phyloP scores from a whole-genome alignment of 805 yeast genomes.

The Ogataea methylovora region DNA sequence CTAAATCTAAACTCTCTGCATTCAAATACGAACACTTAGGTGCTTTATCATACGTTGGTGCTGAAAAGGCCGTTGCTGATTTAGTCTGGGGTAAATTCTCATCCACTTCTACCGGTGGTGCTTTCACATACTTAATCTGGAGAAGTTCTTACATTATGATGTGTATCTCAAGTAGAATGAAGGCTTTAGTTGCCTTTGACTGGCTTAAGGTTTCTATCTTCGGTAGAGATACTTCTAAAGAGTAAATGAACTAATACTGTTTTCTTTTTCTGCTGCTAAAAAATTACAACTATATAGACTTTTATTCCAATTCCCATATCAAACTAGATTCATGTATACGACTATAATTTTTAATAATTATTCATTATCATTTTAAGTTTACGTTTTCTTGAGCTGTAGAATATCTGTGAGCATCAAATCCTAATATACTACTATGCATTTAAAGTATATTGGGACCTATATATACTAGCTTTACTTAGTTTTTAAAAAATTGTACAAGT shows the following conservation, averaged over 20 bases:
- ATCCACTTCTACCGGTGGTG: conserved; percentile 42
- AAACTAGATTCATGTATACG: too few relatives aligned
- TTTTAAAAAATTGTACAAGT: too few relatives aligned
- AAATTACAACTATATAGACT: too few relatives aligned
- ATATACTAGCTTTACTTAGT: too few relatives aligned
- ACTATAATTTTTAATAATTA: too few relatives aligned
- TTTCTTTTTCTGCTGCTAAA: too few relatives aligned
- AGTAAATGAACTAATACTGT: conserved; percentile 23
- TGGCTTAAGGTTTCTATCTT: conserved; percentile 45
- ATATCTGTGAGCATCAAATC: too few relatives aligned
- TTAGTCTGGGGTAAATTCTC: conserved; percentile 49
- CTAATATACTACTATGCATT: too few relatives aligned
- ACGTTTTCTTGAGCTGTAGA: too few relatives aligned
- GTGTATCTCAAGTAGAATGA: conserved; percentile 48
- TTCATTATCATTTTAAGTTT: too few relatives aligned
- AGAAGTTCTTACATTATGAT: conserved; percentile 47
- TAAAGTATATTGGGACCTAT: too few relatives aligned
- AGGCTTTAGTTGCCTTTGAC: conserved; percentile 42
- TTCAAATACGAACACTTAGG: conserved; percentile 45
- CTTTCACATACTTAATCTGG: conserved; percentile 48
- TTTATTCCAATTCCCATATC: too few relatives aligned
- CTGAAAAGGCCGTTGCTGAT: conserved; percentile 51
- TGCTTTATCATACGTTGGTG: conserved; percentile 49
- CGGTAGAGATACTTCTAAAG: conserved; percentile 50
- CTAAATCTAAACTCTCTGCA: conserved; percentile 24